Conservation (phyloP, 352 stramenopile genomes). For the Phytophthora ohioensis region DNA sequence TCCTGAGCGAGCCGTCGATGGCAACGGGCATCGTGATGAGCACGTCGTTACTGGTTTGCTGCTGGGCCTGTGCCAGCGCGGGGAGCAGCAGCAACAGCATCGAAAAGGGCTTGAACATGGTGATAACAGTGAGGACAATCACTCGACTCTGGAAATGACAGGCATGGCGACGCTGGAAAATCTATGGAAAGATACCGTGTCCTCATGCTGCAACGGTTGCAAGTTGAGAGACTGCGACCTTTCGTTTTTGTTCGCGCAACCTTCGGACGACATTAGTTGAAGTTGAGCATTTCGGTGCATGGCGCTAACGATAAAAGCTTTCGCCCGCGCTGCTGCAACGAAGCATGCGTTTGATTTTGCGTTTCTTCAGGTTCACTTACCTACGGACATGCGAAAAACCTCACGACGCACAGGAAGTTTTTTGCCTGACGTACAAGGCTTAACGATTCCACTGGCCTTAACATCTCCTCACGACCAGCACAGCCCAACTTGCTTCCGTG, state of each 20-base stretch:
- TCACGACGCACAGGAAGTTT: too few species aligned
- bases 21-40: slow-evolving; percentile 73
- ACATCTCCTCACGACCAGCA: too few species aligned
- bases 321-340: too few species aligned
- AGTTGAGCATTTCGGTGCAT: not conserved
- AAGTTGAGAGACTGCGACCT: slow-evolving; percentile 28
- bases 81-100: slow-evolving; percentile 38
- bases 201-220: too few species aligned
- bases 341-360: too few species aligned
- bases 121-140: not conserved
- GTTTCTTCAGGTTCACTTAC: too few species aligned
- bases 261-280: slow-evolving; percentile 15
- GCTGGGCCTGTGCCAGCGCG: slow-evolving; percentile 45
- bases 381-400: too few species aligned
- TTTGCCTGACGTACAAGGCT: too few species aligned
- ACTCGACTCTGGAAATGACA: slow-evolving; percentile 24
- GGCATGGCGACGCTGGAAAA: slow-evolving; percentile 4
- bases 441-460: too few species aligned
- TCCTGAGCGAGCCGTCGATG: slow-evolving; percentile 63
- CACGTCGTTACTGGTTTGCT: slow-evolving; percentile 53
- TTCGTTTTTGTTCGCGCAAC: slow-evolving; percentile 17
- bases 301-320: too few species aligned
- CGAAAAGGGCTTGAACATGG: slow-evolving; percentile 26
- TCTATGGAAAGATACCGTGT: slow-evolving; percentile 45
- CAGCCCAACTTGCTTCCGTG: too few species aligned